Base-by-base conservation (phyloP, 805 yeast genomes). In the Limtongozyma cylindracea region DNA sequence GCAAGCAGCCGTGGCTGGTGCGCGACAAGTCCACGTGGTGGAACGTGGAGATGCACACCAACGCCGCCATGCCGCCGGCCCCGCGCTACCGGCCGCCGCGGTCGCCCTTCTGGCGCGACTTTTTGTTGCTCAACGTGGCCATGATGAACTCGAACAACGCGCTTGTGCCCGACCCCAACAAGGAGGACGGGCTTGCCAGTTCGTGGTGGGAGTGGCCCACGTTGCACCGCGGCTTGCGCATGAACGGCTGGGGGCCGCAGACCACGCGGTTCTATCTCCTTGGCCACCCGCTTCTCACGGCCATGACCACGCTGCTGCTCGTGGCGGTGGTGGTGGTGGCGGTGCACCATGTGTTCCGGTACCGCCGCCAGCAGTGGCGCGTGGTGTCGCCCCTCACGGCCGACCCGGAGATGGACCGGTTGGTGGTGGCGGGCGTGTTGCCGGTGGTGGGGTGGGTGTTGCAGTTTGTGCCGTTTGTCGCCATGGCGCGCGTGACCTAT, bases 401-500 rank as follows among this genome's bases (percentile, higher is more conserved):
- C 41, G 39, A 50, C 47, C 44, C 45, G 20, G 54, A 57, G 29
- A 45, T 61, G 25, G 54, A 59, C 39, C 35, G 50, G 21, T 67
- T 66, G 41, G 27, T 66, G 23, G 63, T 71, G 46, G 73, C 74
- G 18, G 93, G 91, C 24, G 37, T 73, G 16, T 64, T 74, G 34
- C 94, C 96, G 13, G 71, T 82, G 49, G 38, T 76, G 19, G 92
- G 93, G 8, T 84, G 95, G 95, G 56, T 66, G 19, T 53, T 78
- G 35, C 95, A 84, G 46, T 84, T 55, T 45, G 39, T 74, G 36
- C 96, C 98, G 16, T 84, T 84, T 47, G 62, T 72, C 16, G 47
- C 78, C 27, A 84, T 84, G 98, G 80, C 91, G 8, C 73, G 98
- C 53, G 95, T 88, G 25, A 80, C 92, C 2, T 84, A 88, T 42